Evolutionary conservation across 2,329 filamentous ascomycete genomes (phyloP).

Genomic region (Nemania diffusa): DNA sequence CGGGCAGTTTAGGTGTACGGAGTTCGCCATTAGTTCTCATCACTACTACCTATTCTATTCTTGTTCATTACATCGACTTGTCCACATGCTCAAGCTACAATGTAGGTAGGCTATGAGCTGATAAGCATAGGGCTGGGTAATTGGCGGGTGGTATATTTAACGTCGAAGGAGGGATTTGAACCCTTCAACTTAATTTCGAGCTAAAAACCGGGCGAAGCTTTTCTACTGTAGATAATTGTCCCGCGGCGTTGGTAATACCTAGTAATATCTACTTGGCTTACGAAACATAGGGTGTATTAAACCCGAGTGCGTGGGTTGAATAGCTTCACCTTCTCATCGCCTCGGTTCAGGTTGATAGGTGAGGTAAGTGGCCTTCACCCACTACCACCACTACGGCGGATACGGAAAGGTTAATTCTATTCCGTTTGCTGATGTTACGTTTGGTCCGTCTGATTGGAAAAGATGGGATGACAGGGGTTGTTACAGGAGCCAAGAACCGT

Average conservation of each 20-base stretch:
- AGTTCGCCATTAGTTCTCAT: constrained; percentile 3
- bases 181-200: constrained; percentile 22
- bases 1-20: constrained; percentile 11
- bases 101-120: background rate
- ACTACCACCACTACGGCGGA: background rate
- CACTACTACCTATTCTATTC: constrained; percentile 3
- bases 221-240: background rate
- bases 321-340: background rate
- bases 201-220: constrained; percentile 4
- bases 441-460: constrained; percentile 1
- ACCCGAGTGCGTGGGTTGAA: constrained; percentile 7
- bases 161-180: constrained; percentile 21
- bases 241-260: constrained; percentile 13
- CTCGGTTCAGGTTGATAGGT: background rate
- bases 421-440: constrained; percentile 6
- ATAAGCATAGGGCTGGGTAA: background rate
- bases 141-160: constrained; percentile 5
- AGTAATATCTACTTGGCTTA: constrained; percentile 6
- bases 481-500: constrained; percentile 11
- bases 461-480: constrained; percentile 9
- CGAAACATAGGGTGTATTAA: background rate
- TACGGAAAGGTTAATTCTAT: background rate
- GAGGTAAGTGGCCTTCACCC: constrained; percentile 4
- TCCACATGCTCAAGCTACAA: constrained; percentile 2
- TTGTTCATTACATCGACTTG: background rate